Evolutionary conservation across 257 asterid genomes (phyloP), one percentile per base, ranked within the genome.

Genomic region (Fraxinus pennsylvanica): DNA sequence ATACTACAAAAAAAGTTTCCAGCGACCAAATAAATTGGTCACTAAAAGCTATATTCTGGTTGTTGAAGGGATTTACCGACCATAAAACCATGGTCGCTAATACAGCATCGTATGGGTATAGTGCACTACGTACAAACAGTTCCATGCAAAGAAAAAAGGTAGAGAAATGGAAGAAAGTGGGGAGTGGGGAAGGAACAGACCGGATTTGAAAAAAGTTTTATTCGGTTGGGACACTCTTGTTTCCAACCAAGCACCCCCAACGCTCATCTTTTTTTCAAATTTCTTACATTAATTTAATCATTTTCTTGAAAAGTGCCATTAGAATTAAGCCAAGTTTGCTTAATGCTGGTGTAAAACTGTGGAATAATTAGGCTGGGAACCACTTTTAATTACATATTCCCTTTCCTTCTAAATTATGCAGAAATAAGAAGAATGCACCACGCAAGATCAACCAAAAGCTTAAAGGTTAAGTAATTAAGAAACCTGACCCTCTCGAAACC

Each of bases 401-500:
- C 33, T 4, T 7, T 2, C 6, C n/a, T 21, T 19, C 35, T 12
- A 21, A 59, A n/a, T 59, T 54, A 54, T 32, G 54, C 2, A 47
- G 17, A 36, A n/a, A 36, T n/a, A 71, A 74, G 75, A 50, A 68
- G 29, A 30, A 63, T 68, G 3, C 69, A 61, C 17, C 30, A 63
- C 33, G 8, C 32, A 27, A 19, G 14, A 27, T 27, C 14, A 63
- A 80, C 61, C 14, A 78, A 85, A 81, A 86, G 86, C 89, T 87
- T 87, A 78, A 80, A 78, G 80, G 77, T 70, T 79, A 87, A 85
- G 91, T 78, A 79, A 84, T 80, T 74, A 68, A n/a, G 73, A 10
- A 76, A 65, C 27, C 50, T 0, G 15, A 32, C 36, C 38, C 22
- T 54, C 86, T 83, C 77, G 84, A 81, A 87, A 85, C 87, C 89